phyloP scores from a whole-genome alignment of 106 monocot species.

The Acorus gramineus region DNA sequence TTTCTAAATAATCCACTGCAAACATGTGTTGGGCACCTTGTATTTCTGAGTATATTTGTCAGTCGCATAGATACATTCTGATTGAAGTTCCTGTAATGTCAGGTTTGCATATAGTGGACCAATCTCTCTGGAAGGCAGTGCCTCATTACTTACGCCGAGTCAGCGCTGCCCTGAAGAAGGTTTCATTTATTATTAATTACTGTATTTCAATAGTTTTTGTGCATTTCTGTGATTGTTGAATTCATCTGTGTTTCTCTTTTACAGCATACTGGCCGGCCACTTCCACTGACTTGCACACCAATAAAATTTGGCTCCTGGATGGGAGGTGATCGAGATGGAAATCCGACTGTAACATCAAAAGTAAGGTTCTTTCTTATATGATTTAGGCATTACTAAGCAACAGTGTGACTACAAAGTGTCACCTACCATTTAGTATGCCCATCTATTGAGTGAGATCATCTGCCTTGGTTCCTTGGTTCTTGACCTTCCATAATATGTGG shows the following conservation, averaged over 20 bases:
- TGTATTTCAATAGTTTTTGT: neutral
- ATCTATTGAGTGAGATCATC: too few relatives aligned
- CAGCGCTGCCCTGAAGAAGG: constrained; percentile 83
- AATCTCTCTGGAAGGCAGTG: constrained; percentile 87
- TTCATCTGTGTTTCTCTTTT: constrained; percentile 6
- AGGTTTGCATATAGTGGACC: constrained; percentile 94
- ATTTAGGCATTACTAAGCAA: neutral
- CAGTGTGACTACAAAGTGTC: constrained; percentile 1
- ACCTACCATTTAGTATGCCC: too few relatives aligned
- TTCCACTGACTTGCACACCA: constrained; percentile 79
- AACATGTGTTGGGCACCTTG: too few relatives aligned
- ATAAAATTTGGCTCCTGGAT: constrained; percentile 98
- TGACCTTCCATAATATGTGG: too few relatives aligned
- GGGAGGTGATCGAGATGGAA: constrained; percentile 95
- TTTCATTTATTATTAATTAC: neutral
- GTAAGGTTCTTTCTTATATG: constrained; percentile 15
- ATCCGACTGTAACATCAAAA: constrained; percentile 85
- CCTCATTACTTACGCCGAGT: constrained; percentile 94
- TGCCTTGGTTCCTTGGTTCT: too few relatives aligned
- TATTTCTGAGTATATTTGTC: too few relatives aligned
- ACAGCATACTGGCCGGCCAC: constrained; percentile 79
- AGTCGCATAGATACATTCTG: too few relatives aligned
- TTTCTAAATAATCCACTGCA: neutral
- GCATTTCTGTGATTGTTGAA: too few relatives aligned
- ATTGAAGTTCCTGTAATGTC: neutral